A percentile compares a stretch with the other conserved stretches of the same genome.
Conservation (phyloP, 495 filamentous ascomycete species). For the Clohesyomyces aquaticus region DNA sequence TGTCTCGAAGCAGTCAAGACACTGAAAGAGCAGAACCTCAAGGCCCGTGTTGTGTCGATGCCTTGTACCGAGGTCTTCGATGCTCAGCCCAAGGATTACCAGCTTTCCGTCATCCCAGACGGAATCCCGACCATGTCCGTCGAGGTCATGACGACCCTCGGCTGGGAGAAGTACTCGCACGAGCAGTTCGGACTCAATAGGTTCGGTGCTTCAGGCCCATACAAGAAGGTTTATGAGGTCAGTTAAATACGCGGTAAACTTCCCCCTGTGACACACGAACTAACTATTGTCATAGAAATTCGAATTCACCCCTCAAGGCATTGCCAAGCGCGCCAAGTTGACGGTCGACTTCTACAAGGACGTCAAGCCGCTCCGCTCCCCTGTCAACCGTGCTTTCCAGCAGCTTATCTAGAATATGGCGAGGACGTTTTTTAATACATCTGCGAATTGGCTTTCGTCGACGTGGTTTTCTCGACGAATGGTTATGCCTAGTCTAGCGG, state of each 20-base stretch:
- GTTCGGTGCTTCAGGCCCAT: constrained; percentile 94
- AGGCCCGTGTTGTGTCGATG: constrained; percentile 91
- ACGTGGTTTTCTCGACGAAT: too few relatives aligned
- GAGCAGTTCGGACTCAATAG: constrained; percentile 99
- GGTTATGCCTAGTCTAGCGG: too few relatives aligned
- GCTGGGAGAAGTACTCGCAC: constrained; percentile 97
- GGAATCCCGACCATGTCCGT: constrained; percentile 92
- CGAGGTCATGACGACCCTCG: constrained; percentile 90
- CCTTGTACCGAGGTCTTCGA: constrained; percentile 99
- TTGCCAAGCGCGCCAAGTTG: constrained; percentile 87
- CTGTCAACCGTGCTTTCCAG: constrained; percentile 90
- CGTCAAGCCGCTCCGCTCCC: constrained; percentile 82
- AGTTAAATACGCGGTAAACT: constrained; percentile 39
- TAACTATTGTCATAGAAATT: constrained; percentile 78
- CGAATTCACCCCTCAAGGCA: constrained; percentile 95
- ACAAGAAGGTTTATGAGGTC: constrained; percentile 97
- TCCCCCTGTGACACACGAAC: too few relatives aligned
- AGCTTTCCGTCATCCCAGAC: constrained; percentile 85
- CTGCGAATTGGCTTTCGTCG: too few relatives aligned
- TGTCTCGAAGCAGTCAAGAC: constrained; percentile 88
- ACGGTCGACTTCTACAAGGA: constrained; percentile 98
- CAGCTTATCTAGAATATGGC: constrained; percentile 82
- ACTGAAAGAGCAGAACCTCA: constrained; percentile 83
- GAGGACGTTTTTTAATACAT: too few relatives aligned
- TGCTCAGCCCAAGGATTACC: constrained; percentile 89